phyloP scores from a whole-genome alignment of 768 basidiomycete species.

The Tulasnella sp. region DNA sequence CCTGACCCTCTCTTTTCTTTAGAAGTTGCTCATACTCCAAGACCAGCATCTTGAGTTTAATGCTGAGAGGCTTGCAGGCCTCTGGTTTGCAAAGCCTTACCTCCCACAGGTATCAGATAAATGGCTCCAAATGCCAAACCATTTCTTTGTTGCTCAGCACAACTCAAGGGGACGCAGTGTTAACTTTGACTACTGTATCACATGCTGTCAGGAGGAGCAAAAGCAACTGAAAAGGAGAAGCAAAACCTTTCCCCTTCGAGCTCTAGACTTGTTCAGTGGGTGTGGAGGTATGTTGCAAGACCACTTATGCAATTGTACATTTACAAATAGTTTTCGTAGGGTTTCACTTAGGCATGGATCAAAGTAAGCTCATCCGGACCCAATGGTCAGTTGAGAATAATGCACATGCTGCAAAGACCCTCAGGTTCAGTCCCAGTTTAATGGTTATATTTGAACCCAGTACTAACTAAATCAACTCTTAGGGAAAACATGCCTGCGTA shows the following conservation, averaged over 20 bases:
- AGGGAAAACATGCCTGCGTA: conserved; percentile 44
- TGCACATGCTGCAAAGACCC: conserved; percentile 61
- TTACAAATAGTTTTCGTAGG: background rate
- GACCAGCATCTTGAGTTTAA: too few relatives aligned
- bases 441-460: conserved; percentile 7
- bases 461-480: too few relatives aligned
- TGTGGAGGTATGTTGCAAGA: conserved; percentile 13
- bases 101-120: too few relatives aligned
- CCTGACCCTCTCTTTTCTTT: too few relatives aligned
- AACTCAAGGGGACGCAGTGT: too few relatives aligned
- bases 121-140: too few relatives aligned
- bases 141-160: too few relatives aligned
- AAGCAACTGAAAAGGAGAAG: background rate
- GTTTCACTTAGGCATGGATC: conserved; percentile 2
- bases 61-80: too few relatives aligned
- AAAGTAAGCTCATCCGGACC: background rate
- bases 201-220: background rate
- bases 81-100: too few relatives aligned
- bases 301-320: background rate
- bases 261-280: conserved; percentile 15
- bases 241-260: background rate
- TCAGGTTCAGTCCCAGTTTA: conserved; percentile 28
- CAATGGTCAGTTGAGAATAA: conserved; percentile 45
- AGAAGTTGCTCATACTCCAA: too few relatives aligned
- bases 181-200: background rate